A percentile compares a stretch with the other conserved stretches of the same genome.
phyloP scores from a whole-genome alignment of 352 stramenopile genomes.

The Hyaloperonospora brassicae region DNA sequence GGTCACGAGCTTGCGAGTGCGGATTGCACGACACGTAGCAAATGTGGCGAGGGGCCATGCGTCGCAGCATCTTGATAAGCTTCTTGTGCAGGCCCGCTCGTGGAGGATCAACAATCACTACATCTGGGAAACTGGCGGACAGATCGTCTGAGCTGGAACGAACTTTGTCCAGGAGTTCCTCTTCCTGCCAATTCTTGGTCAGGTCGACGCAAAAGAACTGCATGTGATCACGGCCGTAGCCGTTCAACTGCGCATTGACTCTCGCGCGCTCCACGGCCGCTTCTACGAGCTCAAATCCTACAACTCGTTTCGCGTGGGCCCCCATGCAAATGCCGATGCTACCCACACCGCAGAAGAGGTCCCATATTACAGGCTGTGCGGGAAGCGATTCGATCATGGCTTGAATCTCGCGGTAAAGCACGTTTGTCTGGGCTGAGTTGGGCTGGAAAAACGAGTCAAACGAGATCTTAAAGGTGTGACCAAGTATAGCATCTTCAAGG shows the following conservation, averaged over 20 bases:
- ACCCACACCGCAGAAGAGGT: slow-evolving; percentile 73
- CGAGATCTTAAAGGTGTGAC: slow-evolving; percentile 52
- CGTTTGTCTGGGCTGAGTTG: slow-evolving; percentile 49
- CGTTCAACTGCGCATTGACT: slow-evolving; percentile 51
- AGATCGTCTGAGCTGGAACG: slow-evolving; percentile 2
- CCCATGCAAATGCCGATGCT: slow-evolving; percentile 77
- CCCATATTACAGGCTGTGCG: slow-evolving; percentile 56
- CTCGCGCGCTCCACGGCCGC: slow-evolving; percentile 46
- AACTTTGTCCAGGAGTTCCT: slow-evolving; percentile 27
- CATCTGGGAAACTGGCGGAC: slow-evolving; percentile 28
- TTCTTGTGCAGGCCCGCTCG: slow-evolving; percentile 62
- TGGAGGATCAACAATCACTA: slow-evolving; percentile 71
- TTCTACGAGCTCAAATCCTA: slow-evolving; percentile 67
- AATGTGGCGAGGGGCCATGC: slow-evolving; percentile 37
- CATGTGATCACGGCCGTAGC: slow-evolving; percentile 43
- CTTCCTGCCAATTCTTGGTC: slow-evolving; percentile 40
- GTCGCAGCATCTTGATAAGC: slow-evolving; percentile 47
- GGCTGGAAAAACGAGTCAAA: slow-evolving; percentile 78
- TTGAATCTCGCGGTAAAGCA: slow-evolving; percentile 52
- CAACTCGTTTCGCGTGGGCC: slow-evolving; percentile 28
- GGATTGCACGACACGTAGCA: slow-evolving; percentile 81
- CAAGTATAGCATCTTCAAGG: slow-evolving; percentile 54
- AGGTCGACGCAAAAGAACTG: slow-evolving; percentile 60
- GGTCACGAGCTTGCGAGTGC: slow-evolving; percentile 47
- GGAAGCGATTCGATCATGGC: slow-evolving; percentile 20